These are phyloP conservation scores for Umbelopsis sp. DNA, from an alignment of 192 early-diverging fungal species.

Conservation along the genomic window DNA sequence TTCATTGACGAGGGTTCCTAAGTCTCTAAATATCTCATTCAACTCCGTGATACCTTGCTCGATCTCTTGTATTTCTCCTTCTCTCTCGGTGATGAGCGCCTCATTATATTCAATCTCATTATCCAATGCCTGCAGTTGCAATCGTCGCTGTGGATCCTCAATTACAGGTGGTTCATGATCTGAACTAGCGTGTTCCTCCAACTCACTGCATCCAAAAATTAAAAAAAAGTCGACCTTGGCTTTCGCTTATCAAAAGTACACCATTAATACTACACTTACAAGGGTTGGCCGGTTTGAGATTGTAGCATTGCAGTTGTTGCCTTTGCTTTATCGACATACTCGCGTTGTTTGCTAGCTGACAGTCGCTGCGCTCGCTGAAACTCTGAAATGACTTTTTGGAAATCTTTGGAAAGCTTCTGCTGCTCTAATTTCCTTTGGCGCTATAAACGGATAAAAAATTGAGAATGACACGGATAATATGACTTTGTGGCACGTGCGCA, in stretches of 20 bases:
- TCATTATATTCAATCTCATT: constrained; percentile 96
- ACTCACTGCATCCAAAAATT: background rate
- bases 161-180: constrained; percentile 62
- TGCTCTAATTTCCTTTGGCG: constrained; percentile 83
- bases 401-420: constrained; percentile 93
- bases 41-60: constrained; percentile 92
- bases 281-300: constrained; percentile 23
- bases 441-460: constrained; percentile 30
- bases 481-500: background rate
- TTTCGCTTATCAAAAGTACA: no score
- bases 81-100: constrained; percentile 89
- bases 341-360: constrained; percentile 81
- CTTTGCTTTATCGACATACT: constrained; percentile 80
- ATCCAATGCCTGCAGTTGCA: constrained; percentile 79
- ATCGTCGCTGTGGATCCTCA: constrained; percentile 50
- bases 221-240: background rate
- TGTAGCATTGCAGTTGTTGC: constrained; percentile 39
- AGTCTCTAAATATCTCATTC: constrained; percentile 96
- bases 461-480: constrained; percentile 3
- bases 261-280: background rate
- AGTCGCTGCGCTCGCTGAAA: constrained; percentile 86
- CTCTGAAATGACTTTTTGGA: constrained; percentile 86
- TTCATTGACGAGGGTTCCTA: constrained; percentile 96
- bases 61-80: constrained; percentile 89
- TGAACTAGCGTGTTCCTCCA: constrained; percentile 1